Conservation (phyloP, 2,329 filamentous ascomycete species). For the Botrytis pseudocinerea region DNA sequence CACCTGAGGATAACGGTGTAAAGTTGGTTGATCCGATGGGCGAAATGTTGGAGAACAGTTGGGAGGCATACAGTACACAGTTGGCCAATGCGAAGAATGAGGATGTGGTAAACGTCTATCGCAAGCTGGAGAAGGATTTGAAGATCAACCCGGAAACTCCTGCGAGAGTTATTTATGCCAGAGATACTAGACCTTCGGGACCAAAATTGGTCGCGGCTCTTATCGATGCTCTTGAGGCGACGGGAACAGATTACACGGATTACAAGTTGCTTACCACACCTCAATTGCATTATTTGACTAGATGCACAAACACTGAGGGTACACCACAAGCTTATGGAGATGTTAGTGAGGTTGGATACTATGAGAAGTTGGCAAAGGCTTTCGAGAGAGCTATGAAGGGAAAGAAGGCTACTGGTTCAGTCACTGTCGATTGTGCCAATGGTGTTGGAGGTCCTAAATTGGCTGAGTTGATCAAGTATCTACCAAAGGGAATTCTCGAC, state of each 20-base stretch:
- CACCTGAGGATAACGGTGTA: slow-evolving; percentile 84
- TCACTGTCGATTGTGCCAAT: slow-evolving; percentile 94
- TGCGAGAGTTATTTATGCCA: slow-evolving; percentile 82
- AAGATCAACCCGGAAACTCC: slow-evolving; percentile 71
- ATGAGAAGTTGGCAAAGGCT: slow-evolving; percentile 83
- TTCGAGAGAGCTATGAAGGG: slow-evolving; percentile 82
- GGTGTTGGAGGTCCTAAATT: slow-evolving; percentile 94
- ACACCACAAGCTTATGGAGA: slow-evolving; percentile 86
- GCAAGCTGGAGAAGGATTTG: slow-evolving; percentile 70
- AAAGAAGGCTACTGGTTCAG: slow-evolving; percentile 68
- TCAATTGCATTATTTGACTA: slow-evolving; percentile 95
- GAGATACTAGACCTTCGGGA: slow-evolving; percentile 91
- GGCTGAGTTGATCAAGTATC: slow-evolving; percentile 77
- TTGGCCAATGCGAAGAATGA: slow-evolving; percentile 85
- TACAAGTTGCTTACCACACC: slow-evolving; percentile 92
- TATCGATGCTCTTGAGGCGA: slow-evolving; percentile 75
- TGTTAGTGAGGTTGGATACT: slow-evolving; percentile 88
- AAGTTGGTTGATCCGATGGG: slow-evolving; percentile 97
- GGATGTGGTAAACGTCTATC: slow-evolving; percentile 73
- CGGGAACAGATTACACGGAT: slow-evolving; percentile 73
- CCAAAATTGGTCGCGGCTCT: slow-evolving; percentile 79
- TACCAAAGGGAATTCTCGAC: slow-evolving; percentile 71
- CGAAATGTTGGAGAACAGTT: slow-evolving; percentile 95
- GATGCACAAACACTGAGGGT: slow-evolving; percentile 89
- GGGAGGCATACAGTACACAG: slow-evolving; percentile 85